Evolutionary conservation across 106 monocot genomes (phyloP).

Genomic region (Phalaenopsis equestris): DNA sequence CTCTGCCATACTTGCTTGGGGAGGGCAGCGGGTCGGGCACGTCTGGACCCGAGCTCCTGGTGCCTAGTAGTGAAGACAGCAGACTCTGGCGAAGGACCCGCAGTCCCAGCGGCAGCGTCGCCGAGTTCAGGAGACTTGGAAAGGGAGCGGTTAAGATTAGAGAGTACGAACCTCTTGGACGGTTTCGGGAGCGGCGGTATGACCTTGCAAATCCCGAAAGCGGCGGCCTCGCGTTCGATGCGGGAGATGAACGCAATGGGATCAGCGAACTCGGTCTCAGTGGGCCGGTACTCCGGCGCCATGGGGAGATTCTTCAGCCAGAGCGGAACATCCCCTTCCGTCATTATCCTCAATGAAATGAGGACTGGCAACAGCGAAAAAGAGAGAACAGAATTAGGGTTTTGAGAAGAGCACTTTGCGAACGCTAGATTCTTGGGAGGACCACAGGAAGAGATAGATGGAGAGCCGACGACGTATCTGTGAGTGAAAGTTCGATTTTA

Average conservation of each 20-base stretch:
- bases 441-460: neutral
- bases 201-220: constrained; percentile 97
- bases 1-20: constrained; percentile 97
- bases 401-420: neutral
- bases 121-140: constrained; percentile 29
- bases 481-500: neutral
- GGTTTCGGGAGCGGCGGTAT: constrained; percentile 76
- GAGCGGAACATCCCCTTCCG: constrained; percentile 33
- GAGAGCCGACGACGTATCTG: neutral
- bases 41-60: constrained; percentile 69
- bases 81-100: neutral
- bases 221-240: constrained; percentile 73
- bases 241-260: constrained; percentile 92
- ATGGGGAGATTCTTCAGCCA: constrained; percentile 79
- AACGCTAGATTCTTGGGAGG: constrained; percentile 6
- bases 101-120: neutral
- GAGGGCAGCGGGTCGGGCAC: constrained; percentile 8
- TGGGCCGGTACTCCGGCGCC: constrained; percentile 84
- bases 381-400: neutral
- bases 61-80: constrained; percentile 73
- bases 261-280: constrained; percentile 92
- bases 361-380: neutral
- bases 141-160: constrained; percentile 64
- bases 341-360: constrained; percentile 14
- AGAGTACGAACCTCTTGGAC: constrained; percentile 56